These are phyloP conservation scores for Helicocarpus griseus DNA, from an alignment of 2,329 filamentous ascomycete genomes.

Conservation along the genomic window DNA sequence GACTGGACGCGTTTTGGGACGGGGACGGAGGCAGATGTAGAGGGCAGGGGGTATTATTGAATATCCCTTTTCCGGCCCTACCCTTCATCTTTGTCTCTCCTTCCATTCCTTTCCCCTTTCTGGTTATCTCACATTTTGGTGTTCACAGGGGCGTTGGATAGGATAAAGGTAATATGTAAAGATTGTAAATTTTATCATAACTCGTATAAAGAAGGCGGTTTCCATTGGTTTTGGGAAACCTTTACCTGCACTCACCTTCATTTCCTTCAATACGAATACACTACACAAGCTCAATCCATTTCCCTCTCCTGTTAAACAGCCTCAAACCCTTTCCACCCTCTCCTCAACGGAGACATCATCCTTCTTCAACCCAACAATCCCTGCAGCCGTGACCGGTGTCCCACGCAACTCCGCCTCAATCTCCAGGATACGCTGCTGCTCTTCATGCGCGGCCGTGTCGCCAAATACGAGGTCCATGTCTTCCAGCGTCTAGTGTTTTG, in stretches of 20 bases:
- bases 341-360: background rate
- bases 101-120: background rate
- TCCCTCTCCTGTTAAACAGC: too few species aligned
- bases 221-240: too few species aligned
- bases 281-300: background rate
- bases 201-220: background rate
- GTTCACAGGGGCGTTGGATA: background rate
- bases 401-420: conserved; percentile 30
- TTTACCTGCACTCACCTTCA: too few species aligned
- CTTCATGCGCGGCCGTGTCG: conserved; percentile 29
- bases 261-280: too few species aligned
- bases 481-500: conserved; percentile 38
- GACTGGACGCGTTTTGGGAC: background rate
- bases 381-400: conserved; percentile 7
- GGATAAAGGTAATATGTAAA: background rate
- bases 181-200: background rate
- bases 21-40: background rate
- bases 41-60: background rate
- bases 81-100: background rate
- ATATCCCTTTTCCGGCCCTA: background rate
- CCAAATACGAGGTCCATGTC: conserved; percentile 45
- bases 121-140: background rate
- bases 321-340: background rate
- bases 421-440: conserved; percentile 28
- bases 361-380: conserved; percentile 10